These are phyloP conservation scores for Tolypocladium guangdongense DNA, from an alignment of 2,329 filamentous ascomycete genomes.

Conservation along the genomic window DNA sequence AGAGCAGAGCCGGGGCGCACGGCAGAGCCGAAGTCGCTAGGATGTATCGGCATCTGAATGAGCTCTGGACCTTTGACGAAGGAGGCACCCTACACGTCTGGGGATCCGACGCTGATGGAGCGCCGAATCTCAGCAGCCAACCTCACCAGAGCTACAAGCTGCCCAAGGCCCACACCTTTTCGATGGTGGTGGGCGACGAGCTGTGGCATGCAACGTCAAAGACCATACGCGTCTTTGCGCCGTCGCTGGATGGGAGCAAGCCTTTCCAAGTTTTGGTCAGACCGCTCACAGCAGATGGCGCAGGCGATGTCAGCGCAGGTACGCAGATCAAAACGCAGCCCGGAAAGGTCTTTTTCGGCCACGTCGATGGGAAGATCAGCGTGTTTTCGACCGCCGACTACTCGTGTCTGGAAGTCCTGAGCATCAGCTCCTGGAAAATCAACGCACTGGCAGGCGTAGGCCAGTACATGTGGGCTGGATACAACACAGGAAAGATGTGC, in stretches of 20 bases:
- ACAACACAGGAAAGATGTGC: conserved; percentile 87
- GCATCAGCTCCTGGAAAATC: conserved; percentile 89
- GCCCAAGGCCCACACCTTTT: conserved; percentile 74
- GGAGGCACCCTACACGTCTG: conserved; percentile 79
- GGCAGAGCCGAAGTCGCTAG: conserved; percentile 68
- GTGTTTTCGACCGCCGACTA: conserved; percentile 78
- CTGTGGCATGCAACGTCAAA: conserved; percentile 86
- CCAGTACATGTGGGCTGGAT: conserved; percentile 80
- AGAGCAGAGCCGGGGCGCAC: conserved; percentile 61
- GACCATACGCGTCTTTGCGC: conserved; percentile 74
- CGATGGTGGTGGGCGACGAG: conserved; percentile 72
- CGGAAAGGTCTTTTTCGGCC: conserved; percentile 78
- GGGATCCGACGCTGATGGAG: conserved; percentile 61
- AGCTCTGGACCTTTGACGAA: conserved; percentile 92
- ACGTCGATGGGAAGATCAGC: conserved; percentile 86
- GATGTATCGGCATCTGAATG: conserved; percentile 76
- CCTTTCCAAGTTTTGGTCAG: conserved; percentile 67
- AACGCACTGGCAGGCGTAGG: conserved; percentile 76
- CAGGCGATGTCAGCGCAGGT: conserved; percentile 81
- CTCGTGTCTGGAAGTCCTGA: conserved; percentile 68
- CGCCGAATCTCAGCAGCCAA: conserved; percentile 62
- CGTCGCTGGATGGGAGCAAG: conserved; percentile 53
- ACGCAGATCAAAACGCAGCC: conserved; percentile 63
- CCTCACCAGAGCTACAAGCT: conserved; percentile 66
- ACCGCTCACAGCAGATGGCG: conserved; percentile 58